Percentiles rank a stretch among this genome's conserved stretches.
Conservation (phyloP, 2,329 filamentous ascomycete genomes). For the Penicillium verrucosum region DNA sequence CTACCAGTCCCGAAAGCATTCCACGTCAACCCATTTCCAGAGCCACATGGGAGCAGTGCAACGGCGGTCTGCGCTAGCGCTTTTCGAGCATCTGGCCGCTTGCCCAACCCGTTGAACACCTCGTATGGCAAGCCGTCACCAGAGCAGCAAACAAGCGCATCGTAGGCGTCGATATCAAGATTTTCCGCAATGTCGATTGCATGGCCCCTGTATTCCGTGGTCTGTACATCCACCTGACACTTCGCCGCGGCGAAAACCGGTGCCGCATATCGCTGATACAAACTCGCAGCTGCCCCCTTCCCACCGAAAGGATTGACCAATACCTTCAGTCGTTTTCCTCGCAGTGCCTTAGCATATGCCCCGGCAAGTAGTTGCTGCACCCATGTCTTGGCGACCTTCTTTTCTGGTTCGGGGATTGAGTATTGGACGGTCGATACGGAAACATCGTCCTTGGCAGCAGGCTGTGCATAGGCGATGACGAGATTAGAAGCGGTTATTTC, state of each 20-base stretch:
- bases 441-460: slow-evolving; percentile 58
- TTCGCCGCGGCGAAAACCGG: slow-evolving; percentile 80
- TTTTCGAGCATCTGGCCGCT: slow-evolving; percentile 67
- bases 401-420: slow-evolving; percentile 52
- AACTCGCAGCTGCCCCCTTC: slow-evolving; percentile 69
- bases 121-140: slow-evolving; percentile 91
- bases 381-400: slow-evolving; percentile 58
- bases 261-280: slow-evolving; percentile 71
- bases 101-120: slow-evolving; percentile 87
- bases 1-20: slow-evolving; percentile 81
- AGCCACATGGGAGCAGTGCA: slow-evolving; percentile 84
- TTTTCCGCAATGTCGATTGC: slow-evolving; percentile 72
- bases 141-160: slow-evolving; percentile 83
- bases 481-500: slow-evolving; percentile 60
- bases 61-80: slow-evolving; percentile 77
- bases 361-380: slow-evolving; percentile 61
- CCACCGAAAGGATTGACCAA: slow-evolving; percentile 90
- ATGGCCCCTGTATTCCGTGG: slow-evolving; percentile 70
- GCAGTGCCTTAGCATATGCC: slow-evolving; percentile 68
- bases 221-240: slow-evolving; percentile 70
- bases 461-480: slow-evolving; percentile 68
- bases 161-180: slow-evolving; percentile 74
- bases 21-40: slow-evolving; percentile 88
- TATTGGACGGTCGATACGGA: slow-evolving; percentile 62
- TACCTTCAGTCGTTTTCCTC: slow-evolving; percentile 76